Conservation (phyloP, 176 grass and related monocot species). For the Guadua angustifolia region DNA sequence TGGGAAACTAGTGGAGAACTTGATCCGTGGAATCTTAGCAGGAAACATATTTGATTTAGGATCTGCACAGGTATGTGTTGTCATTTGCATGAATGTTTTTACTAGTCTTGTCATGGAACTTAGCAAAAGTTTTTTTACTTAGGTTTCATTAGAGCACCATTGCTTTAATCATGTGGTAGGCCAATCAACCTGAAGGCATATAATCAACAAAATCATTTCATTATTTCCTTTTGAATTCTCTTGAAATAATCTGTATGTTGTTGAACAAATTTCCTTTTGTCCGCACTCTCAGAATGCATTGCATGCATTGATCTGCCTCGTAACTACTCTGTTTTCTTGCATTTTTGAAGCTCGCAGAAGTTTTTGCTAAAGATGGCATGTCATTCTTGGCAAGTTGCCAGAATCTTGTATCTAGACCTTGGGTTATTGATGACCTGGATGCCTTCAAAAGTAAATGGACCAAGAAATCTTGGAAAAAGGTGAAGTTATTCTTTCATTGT, state of each 20-base stretch:
- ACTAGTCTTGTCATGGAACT: constrained; percentile 6
- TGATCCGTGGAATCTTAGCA: constrained; percentile 90
- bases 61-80: constrained; percentile 77
- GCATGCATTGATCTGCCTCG: constrained; percentile 6
- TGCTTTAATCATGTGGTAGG: neutral
- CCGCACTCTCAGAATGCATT: neutral
- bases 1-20: constrained; percentile 72
- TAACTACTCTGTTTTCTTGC: constrained; percentile 40
- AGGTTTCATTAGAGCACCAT: neutral
- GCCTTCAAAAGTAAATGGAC: constrained; percentile 78
- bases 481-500: constrained; percentile 30
- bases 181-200: neutral
- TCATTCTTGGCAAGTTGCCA: constrained; percentile 96
- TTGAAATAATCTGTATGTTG: constrained; percentile 10
- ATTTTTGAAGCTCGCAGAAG: constrained; percentile 86
- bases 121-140: constrained; percentile 8
- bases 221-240: constrained; percentile 16
- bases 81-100: constrained; percentile 28
- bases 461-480: constrained; percentile 90
- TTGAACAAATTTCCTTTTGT: constrained; percentile 28
- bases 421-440: constrained; percentile 94
- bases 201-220: neutral
- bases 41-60: constrained; percentile 99
- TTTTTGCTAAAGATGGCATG: constrained; percentile 99
- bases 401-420: constrained; percentile 85